These are phyloP conservation scores for Wakefieldia striispora DNA, from an alignment of 768 basidiomycete species.

Conservation along the genomic window DNA sequence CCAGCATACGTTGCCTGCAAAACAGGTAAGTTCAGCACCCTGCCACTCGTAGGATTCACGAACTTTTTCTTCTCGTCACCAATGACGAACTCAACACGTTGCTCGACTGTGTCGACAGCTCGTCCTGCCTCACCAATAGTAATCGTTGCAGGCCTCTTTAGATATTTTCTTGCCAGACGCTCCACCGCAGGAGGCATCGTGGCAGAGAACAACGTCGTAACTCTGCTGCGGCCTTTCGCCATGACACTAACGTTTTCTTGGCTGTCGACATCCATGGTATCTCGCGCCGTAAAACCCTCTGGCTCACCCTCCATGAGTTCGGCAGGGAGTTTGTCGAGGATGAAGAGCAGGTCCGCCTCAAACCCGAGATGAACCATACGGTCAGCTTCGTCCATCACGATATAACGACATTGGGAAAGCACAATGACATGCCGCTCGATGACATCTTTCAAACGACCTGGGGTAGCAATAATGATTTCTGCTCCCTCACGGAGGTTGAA, in stretches of 20 bases:
- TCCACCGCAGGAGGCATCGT: constrained; percentile 99
- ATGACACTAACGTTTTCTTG: constrained; percentile 46
- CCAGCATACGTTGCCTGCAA: constrained; percentile 74
- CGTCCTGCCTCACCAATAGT: constrained; percentile 98
- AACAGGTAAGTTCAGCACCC: constrained; percentile 5
- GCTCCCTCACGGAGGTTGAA: constrained; percentile 98
- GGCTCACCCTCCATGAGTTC: constrained; percentile 84
- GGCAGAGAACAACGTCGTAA: constrained; percentile 97
- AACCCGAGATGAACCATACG: constrained; percentile 99
- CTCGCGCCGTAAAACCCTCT: constrained; percentile 25
- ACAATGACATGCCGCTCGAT: constrained; percentile 95
- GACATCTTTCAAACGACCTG: constrained; percentile 97
- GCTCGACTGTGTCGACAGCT: constrained; percentile 97
- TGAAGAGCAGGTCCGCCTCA: constrained; percentile 91
- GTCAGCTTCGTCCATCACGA: constrained; percentile 99
- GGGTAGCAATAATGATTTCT: constrained; percentile 98
- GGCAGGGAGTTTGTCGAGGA: constrained; percentile 86
- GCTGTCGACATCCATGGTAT: constrained; percentile 78
- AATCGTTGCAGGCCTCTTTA: constrained; percentile 89
- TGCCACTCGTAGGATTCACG: constrained; percentile 26
- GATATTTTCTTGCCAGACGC: constrained; percentile 90
- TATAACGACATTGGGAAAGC: constrained; percentile 93
- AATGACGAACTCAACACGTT: constrained; percentile 87
- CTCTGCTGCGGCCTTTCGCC: constrained; percentile 71
- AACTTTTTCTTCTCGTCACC: constrained; percentile 98